Percentiles rank a stretch among this genome's conserved stretches.
phyloP scores from a whole-genome alignment of 2,329 filamentous ascomycete genomes.

The Aspergillus viridinutans region DNA sequence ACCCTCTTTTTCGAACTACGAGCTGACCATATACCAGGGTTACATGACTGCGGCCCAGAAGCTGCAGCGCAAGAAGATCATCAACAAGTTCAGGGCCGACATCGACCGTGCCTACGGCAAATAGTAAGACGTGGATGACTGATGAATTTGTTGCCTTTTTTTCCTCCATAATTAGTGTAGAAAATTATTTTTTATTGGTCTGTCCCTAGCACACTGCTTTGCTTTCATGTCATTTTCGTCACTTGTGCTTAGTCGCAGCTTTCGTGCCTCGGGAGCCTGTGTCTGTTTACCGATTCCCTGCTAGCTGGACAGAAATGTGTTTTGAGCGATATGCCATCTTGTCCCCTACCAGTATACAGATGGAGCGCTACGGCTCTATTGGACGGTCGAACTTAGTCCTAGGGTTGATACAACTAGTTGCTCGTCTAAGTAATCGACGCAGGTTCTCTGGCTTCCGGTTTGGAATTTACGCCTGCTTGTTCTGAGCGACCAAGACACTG shows the following conservation, averaged over 20 bases:
- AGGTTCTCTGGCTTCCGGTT: not conserved
- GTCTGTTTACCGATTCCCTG: not conserved
- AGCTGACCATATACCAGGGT: conserved; percentile 44
- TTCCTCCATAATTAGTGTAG: not conserved
- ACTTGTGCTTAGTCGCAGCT: not conserved
- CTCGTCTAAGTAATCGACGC: too few species aligned
- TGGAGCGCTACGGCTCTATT: not conserved
- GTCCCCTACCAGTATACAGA: not conserved
- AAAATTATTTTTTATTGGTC: not conserved
- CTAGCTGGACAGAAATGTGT: not conserved
- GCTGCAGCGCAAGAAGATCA: conserved; percentile 65
- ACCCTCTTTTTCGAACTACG: not conserved
- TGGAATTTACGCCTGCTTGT: not conserved
- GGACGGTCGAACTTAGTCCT: not conserved
- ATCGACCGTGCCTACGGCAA: conserved; percentile 58
- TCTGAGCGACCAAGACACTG: not conserved
- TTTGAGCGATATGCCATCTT: not conserved
- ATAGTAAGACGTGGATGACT: conserved; percentile 34
- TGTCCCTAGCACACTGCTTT: not conserved
- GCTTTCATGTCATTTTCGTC: not conserved
- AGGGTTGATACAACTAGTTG: not conserved
- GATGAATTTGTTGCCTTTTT: not conserved
- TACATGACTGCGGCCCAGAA: conserved; percentile 69
- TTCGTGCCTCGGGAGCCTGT: not conserved
- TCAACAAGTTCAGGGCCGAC: conserved; percentile 58